Evolutionary conservation across 805 yeast genomes (phyloP), one percentile per base, ranked within the genome.

Genomic region (Nakazawaea holstii): DNA sequence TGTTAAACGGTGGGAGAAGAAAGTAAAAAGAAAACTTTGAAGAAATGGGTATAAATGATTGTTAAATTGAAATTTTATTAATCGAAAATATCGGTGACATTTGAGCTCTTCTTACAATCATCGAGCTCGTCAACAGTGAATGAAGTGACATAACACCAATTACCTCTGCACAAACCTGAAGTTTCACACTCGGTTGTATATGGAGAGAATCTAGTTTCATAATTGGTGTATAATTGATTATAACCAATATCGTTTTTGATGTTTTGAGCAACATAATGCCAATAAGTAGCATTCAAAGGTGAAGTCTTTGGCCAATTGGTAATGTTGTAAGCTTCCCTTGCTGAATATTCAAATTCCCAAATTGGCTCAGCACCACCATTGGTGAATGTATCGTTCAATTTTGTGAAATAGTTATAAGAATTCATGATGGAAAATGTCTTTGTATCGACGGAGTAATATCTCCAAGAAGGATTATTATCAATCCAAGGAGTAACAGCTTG

Each of bases 401-500:
- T 69, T n/a, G 84, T 71, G 61, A 73, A 82, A 64, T 72, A 80
- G 55, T 80, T 82, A 64, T 61, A 72, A 2, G 82, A 69, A 57
- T 84, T 79, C 72, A 80, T 70, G 49, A 84, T 68, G 52, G 76
- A 76, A 65, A 80, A 82, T 6, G 86, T 74, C 52, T 73, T 62
- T 20, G 74, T 64, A 59, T 84, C 88, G 46, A 84, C 81, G 53
- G 79, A 80, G 56, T 84, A 84, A 64, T 81, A 82, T 60, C 86
- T 74, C 85, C 87, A 84, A 17, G 81, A 74, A 6, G 91, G 91
- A 59, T 84, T 84, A 53, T 75, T 72, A 43, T 77, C 70, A 7
- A 69, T 63, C 57, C 72, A 69, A 8, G 89, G 87, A 7, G 88
- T 81, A 35, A 84, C 76, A 0, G 87, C 79, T 49, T 80, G 89